Evolutionary conservation across 768 basidiomycete genomes (phyloP), one percentile per base, ranked within the genome.

Genomic region (Mrakia blollopis): DNA sequence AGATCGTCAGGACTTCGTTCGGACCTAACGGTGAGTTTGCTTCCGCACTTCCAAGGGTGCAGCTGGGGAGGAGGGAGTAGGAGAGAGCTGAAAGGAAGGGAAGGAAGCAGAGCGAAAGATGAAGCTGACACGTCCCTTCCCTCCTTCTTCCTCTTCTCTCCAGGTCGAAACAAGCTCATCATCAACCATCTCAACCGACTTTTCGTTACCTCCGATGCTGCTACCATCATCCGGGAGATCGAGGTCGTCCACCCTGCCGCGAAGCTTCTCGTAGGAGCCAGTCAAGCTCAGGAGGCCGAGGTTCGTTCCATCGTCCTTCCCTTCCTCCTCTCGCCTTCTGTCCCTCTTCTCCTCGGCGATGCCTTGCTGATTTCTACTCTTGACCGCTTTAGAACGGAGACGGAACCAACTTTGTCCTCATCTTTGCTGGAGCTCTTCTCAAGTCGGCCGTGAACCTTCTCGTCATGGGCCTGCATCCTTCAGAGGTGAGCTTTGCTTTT

Each of bases 211-310:
- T 96, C 94, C 67, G 96, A 99, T 88, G 96, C 97, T 14, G 97
- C 97, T 18, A 98, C 96, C 77, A 98, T 99, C 84, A 94, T 99
- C 81, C 88, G 91, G 79, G 97, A 99, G 85, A 90, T 98, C 82
- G 97, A 99, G 83, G 94, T 99, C 75, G 94, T 98, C 23, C 97
- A 99, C 84, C 97, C 97, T 0, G 97, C 96, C 8, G 97, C 95
- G 44, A 99, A 98, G 83, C 86, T 99, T n/a, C 86, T 98, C n/a
- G 96, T 98, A 21, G 97, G 98, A 94, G 93, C 94, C 37, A 93
- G 92, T 37, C 94, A 98, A 82, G 92, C 96, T 18, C 97, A 98
- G 83, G 97, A 98, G 83, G 84, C 90, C 0, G 96, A 98, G 88
- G 94, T 93, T 76, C 78, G 88, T 79, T 68, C 41, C 21, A 21